Percentiles rank a stretch among this genome's conserved stretches.
Evolutionary conservation across 441 rosid species (phyloP).

Genomic region (Macaranga tanarius): DNA sequence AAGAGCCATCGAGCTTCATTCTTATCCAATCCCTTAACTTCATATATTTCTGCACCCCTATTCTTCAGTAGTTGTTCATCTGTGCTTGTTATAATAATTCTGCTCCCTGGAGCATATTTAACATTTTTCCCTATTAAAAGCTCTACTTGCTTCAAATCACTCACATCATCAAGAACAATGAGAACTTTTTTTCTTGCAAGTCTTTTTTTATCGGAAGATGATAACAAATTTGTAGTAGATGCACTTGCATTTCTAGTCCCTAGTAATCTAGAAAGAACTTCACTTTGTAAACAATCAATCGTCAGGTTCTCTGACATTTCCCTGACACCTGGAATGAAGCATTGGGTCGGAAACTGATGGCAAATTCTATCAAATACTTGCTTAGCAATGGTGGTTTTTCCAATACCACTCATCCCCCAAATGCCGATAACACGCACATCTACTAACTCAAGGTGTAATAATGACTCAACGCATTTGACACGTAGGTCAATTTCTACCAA

Average conservation of each 20-base stretch:
- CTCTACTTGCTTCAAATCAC: no score
- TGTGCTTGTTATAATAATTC: no score
- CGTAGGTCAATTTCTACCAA: conserved; percentile 20
- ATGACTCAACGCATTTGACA: background rate
- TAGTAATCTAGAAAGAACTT: conserved; percentile 1
- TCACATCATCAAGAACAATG: no score
- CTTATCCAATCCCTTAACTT: no score
- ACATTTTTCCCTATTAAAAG: no score
- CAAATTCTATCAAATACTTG: background rate
- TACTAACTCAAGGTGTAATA: background rate
- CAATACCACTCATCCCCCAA: conserved; percentile 21
- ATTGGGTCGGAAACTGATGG: background rate
- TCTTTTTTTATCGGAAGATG: background rate
- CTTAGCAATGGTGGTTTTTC: background rate
- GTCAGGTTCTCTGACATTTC: background rate
- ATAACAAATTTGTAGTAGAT: background rate
- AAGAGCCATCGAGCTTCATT: background rate
- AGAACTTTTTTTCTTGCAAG: background rate
- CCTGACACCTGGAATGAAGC: background rate
- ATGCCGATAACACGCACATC: conserved; percentile 13
- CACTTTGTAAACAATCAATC: background rate
- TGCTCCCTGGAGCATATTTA: no score
- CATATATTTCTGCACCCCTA: no score
- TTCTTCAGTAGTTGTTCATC: no score
- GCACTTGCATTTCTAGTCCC: background rate